Evolutionary conservation across 2,329 filamentous ascomycete species (phyloP).

Genomic region (Pseudocercospora cruenta): DNA sequence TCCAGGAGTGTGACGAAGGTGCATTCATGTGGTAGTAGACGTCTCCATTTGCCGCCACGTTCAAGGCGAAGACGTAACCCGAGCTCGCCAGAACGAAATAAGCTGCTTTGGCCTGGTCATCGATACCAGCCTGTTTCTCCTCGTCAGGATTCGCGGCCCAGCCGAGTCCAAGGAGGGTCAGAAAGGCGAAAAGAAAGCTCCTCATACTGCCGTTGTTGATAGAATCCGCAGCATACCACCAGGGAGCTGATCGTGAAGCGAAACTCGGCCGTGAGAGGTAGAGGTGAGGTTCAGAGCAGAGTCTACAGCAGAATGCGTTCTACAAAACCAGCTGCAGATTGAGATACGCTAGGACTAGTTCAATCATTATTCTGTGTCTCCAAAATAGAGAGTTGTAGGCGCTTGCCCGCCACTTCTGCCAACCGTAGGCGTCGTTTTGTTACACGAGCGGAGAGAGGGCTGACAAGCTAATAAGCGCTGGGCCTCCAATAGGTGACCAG

Average conservation of each 20-base stretch:
- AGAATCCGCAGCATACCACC: slow-evolving; percentile 12
- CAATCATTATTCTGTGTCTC: neutral
- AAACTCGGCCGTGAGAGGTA: neutral
- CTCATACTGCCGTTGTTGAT: slow-evolving; percentile 17
- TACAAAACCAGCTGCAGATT: neutral
- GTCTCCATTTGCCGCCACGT: slow-evolving; percentile 35
- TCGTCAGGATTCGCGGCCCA: slow-evolving; percentile 23
- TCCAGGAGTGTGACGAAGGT: slow-evolving; percentile 46
- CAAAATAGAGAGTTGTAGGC: neutral
- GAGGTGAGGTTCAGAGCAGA: neutral
- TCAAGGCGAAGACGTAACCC: slow-evolving; percentile 34
- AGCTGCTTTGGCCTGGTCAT: slow-evolving; percentile 29
- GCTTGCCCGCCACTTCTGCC: slow-evolving; percentile 1
- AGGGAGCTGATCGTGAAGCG: neutral
- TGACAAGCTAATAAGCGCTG: slow-evolving; percentile 4
- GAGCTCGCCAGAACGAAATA: slow-evolving; percentile 32
- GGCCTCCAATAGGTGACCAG: neutral
- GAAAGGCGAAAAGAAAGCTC: slow-evolving; percentile 15
- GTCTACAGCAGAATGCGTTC: neutral
- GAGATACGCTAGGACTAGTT: neutral
- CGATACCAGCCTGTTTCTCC: slow-evolving; percentile 25
- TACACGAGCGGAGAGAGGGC: slow-evolving; percentile 3
- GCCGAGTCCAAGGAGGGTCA: slow-evolving; percentile 19
- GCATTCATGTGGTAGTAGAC: slow-evolving; percentile 39
- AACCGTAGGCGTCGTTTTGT: neutral